Evolutionary conservation across 352 stramenopile genomes (phyloP).

Genomic region (Phytophthora brassicae): DNA sequence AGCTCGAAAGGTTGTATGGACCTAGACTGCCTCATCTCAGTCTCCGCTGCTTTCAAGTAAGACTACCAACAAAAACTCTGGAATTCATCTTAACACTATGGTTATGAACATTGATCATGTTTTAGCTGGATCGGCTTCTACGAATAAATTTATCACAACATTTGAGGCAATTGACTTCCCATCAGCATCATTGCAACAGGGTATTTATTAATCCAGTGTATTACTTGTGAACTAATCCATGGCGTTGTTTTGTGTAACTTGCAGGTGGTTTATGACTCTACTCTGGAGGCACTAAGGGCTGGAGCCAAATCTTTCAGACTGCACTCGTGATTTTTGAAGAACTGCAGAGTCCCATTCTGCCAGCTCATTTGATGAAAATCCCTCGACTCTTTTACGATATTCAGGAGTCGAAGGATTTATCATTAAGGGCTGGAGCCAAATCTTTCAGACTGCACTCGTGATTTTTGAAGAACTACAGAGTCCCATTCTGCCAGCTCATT

Average conservation of each 20-base stretch:
- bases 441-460: constrained; percentile 65
- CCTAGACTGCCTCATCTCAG: constrained; percentile 59
- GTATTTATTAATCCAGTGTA: no score
- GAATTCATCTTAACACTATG: neutral
- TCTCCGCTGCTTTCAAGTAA: constrained; percentile 69
- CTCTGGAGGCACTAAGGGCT: constrained; percentile 74
- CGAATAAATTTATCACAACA: constrained; percentile 43
- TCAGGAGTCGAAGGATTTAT: constrained; percentile 62
- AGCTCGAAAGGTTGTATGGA: constrained; percentile 62
- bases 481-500: constrained; percentile 63
- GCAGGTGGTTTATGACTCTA: constrained; percentile 85
- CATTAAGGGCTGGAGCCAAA: constrained; percentile 70
- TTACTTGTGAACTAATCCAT: neutral
- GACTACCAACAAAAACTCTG: neutral
- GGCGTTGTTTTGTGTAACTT: neutral
- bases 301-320: constrained; percentile 73
- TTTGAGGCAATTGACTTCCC: constrained; percentile 61
- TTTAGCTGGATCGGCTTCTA: constrained; percentile 60
- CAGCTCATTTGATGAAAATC: constrained; percentile 71
- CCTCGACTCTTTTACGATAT: constrained; percentile 78
- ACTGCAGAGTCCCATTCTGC: constrained; percentile 55
- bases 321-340: constrained; percentile 57
- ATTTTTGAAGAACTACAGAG: constrained; percentile 51
- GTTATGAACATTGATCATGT: neutral
- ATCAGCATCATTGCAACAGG: constrained; percentile 69